Conservation (phyloP, 257 asterid species). For the Solanum medicagineum region DNA sequence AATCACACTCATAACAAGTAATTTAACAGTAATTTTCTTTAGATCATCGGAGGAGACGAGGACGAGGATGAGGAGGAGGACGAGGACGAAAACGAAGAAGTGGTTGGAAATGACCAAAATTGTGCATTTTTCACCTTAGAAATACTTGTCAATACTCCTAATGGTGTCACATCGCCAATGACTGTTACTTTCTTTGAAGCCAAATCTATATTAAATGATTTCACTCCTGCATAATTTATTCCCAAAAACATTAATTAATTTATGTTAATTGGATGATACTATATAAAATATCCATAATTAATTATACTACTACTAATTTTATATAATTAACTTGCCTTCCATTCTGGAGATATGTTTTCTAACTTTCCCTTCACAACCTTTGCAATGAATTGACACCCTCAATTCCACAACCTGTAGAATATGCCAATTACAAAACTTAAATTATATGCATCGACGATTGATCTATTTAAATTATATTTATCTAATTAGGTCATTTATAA, state of each 20-base stretch:
- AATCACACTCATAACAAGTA: not conserved
- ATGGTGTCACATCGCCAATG: constrained; percentile 58
- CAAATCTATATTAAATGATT: constrained; percentile 63
- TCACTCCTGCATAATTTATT: constrained; percentile 48
- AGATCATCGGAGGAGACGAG: not conserved
- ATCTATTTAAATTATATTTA: not conserved
- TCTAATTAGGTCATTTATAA: not conserved
- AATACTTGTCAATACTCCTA: constrained; percentile 57
- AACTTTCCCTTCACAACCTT: constrained; percentile 86
- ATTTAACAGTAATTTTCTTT: constrained; percentile 8
- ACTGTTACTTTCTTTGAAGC: constrained; percentile 67
- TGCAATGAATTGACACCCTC: constrained; percentile 92
- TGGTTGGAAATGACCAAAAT: constrained; percentile 58
- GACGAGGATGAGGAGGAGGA: constrained; percentile 9
- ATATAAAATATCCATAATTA: not conserved
- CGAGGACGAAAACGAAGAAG: constrained; percentile 14
- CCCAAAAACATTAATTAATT: not conserved
- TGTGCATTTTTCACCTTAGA: constrained; percentile 77
- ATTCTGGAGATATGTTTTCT: constrained; percentile 76
- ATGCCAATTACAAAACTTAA: not conserved
- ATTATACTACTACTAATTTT: not conserved
- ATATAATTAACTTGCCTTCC: constrained; percentile 48
- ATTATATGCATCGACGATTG: rapidly evolving
- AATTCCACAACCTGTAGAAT: constrained; percentile 58
- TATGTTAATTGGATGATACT: not conserved